phyloP scores from a whole-genome alignment of 2,329 filamentous ascomycete species.

The Fusarium domesticum region DNA sequence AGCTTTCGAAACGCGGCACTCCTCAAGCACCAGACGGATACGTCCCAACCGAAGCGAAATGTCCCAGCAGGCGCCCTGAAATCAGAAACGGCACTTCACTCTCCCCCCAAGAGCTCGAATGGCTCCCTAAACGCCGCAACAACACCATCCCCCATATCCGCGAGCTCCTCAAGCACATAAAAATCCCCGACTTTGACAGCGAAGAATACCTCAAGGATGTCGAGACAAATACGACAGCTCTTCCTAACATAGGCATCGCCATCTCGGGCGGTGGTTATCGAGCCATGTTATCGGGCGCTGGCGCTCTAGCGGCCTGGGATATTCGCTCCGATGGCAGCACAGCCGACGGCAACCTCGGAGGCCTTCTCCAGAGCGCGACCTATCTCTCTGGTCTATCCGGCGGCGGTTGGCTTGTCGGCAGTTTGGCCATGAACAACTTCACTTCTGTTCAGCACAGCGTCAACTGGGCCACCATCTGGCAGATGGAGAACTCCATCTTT shows the following conservation, averaged over 20 bases:
- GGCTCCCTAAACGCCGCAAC: constrained; percentile 68
- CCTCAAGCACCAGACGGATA: constrained; percentile 54
- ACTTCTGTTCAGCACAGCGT: constrained; percentile 50
- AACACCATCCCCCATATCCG: constrained; percentile 74
- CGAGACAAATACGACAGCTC: constrained; percentile 32
- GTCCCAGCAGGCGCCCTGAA: constrained; percentile 65
- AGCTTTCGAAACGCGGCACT: constrained; percentile 28
- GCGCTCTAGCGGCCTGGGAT: constrained; percentile 77
- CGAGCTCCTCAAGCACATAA: constrained; percentile 66
- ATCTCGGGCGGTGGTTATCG: constrained; percentile 83
- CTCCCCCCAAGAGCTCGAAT: constrained; percentile 67
- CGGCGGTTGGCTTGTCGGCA: constrained; percentile 82
- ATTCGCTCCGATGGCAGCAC: constrained; percentile 54
- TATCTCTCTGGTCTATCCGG: constrained; percentile 81
- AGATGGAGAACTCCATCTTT: constrained; percentile 43
- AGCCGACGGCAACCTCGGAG: constrained; percentile 66
- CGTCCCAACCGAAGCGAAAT: constrained; percentile 63
- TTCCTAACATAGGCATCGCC: constrained; percentile 67
- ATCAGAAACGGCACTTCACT: constrained; percentile 62
- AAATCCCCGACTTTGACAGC: constrained; percentile 78
- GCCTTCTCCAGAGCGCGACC: constrained; percentile 75
- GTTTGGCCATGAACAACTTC: constrained; percentile 81
- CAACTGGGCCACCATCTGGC: constrained; percentile 39
- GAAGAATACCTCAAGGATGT: constrained; percentile 58
- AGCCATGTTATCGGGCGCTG: constrained; percentile 80